Percentiles rank a stretch among this genome's conserved stretches.
These are phyloP conservation scores for Calonectria pseudoturangicola DNA, from an alignment of 2,329 filamentous ascomycete genomes.

Conservation along the genomic window DNA sequence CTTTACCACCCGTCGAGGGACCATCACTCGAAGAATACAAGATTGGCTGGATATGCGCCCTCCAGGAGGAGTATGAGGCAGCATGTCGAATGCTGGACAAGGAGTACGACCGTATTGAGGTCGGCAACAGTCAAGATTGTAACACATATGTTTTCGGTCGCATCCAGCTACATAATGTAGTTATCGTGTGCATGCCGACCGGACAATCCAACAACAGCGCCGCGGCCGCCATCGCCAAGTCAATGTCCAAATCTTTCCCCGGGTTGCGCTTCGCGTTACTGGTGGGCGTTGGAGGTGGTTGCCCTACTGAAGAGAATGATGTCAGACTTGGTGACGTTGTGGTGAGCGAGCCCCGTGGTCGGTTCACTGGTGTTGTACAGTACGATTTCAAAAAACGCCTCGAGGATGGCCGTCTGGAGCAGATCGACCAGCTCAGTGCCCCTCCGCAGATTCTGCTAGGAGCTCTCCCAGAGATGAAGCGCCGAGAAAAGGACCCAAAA, in stretches of 20 bases:
- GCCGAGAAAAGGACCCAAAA: conserved; percentile 1
- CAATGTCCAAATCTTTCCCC: conserved; percentile 21
- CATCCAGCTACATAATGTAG: conserved; percentile 25
- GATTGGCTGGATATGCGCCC: conserved; percentile 4
- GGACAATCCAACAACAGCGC: conserved; percentile 13
- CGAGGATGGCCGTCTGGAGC: conserved; percentile 10
- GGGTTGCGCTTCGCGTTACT: conserved; percentile 33
- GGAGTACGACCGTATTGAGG: background rate
- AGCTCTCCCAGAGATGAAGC: conserved; percentile 5
- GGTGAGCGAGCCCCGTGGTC: conserved; percentile 8
- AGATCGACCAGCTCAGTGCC: background rate
- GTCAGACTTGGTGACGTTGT: conserved; percentile 30
- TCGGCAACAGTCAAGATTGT: background rate
- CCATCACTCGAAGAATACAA: background rate
- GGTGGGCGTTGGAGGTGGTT: conserved; percentile 42
- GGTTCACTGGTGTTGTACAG: background rate
- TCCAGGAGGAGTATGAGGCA: conserved; percentile 11
- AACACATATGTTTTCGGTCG: conserved; percentile 11
- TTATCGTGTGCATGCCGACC: conserved; percentile 15
- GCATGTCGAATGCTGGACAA: conserved; percentile 17
- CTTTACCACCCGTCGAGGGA: background rate
- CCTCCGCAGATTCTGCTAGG: background rate
- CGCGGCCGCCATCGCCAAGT: conserved; percentile 19
- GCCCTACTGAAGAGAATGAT: conserved; percentile 33
- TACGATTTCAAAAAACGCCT: conserved; percentile 1